A percentile compares a stretch with the other conserved stretches of the same genome.
phyloP scores from a whole-genome alignment of 331 rosid species.

The Quercus phellos region DNA sequence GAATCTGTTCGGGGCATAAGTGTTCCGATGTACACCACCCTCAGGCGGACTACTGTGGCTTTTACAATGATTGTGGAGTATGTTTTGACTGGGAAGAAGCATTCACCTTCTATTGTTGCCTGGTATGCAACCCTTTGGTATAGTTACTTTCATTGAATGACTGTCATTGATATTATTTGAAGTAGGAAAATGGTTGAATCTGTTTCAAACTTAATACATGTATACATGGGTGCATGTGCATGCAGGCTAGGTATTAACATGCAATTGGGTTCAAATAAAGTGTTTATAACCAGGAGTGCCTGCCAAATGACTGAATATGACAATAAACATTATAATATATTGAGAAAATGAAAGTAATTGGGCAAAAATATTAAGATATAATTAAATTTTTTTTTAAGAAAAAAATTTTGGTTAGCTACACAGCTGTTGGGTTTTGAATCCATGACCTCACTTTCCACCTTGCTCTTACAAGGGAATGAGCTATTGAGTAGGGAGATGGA shows the following conservation, averaged over 20 bases:
- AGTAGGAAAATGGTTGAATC: not conserved
- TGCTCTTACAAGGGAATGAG: too few species aligned
- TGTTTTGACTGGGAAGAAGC: slow-evolving; percentile 45
- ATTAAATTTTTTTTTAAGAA: not conserved
- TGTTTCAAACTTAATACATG: not conserved
- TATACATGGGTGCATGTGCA: not conserved
- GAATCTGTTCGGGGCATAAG: slow-evolving; percentile 70
- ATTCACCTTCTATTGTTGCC: slow-evolving; percentile 50
- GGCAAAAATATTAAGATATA: not conserved
- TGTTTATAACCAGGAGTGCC: not conserved
- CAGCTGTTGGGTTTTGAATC: too few species aligned
- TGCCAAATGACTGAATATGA: not conserved
- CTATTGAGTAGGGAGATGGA: too few species aligned
- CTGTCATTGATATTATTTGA: not conserved
- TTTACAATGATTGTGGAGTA: slow-evolving; percentile 67
- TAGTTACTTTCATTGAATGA: not conserved
- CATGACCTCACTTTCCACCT: too few species aligned
- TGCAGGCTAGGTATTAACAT: not conserved
- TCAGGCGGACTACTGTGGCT: slow-evolving; percentile 61
- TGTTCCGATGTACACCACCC: slow-evolving; percentile 76
- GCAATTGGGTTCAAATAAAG: not conserved
- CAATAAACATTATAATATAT: not conserved
- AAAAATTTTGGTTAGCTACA: too few species aligned
- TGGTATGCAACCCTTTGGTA: slow-evolving; percentile 32
- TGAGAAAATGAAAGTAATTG: not conserved